These are phyloP conservation scores for Pinus tabuliformis DNA, from an alignment of 75 land plant genomes.

Conservation along the genomic window DNA sequence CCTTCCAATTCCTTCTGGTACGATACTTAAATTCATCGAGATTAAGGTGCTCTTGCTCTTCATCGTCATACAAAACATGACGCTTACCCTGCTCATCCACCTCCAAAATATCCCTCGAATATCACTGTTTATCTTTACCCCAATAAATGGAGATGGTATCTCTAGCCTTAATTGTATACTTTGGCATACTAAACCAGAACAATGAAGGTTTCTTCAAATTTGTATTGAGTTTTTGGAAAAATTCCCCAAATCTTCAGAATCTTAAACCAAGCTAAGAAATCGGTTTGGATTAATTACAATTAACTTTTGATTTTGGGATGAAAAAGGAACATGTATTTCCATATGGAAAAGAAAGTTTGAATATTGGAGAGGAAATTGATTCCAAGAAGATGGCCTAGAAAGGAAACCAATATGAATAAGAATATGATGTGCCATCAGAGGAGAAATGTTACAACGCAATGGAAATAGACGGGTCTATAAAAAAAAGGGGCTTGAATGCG, in stretches of 20 bases:
- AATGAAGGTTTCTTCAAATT: background rate
- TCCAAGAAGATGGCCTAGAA: background rate
- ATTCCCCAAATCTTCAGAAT: background rate
- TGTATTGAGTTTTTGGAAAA: background rate
- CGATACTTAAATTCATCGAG: slow-evolving; percentile 17
- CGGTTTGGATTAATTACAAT: too few species aligned
- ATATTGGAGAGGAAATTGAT: background rate
- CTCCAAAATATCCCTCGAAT: slow-evolving; percentile 10
- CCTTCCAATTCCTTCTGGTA: background rate
- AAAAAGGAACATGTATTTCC: background rate
- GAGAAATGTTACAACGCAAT: background rate
- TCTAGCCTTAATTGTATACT: slow-evolving; percentile 3
- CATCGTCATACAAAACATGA: slow-evolving; percentile 23
- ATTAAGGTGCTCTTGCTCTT: slow-evolving; percentile 16
- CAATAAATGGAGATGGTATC: slow-evolving; percentile 19
- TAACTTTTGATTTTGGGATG: background rate
- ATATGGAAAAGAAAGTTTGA: background rate
- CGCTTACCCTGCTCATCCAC: slow-evolving; percentile 6
- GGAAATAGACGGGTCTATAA: background rate
- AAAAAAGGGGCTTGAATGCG: too few species aligned
- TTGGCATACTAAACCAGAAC: slow-evolving; percentile 5
- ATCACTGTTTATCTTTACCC: slow-evolving; percentile 17
- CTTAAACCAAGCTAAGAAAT: background rate
- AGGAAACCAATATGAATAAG: background rate
- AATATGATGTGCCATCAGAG: background rate